Evolutionary conservation across 768 basidiomycete genomes (phyloP).

Genomic region (Amanita rubescens): DNA sequence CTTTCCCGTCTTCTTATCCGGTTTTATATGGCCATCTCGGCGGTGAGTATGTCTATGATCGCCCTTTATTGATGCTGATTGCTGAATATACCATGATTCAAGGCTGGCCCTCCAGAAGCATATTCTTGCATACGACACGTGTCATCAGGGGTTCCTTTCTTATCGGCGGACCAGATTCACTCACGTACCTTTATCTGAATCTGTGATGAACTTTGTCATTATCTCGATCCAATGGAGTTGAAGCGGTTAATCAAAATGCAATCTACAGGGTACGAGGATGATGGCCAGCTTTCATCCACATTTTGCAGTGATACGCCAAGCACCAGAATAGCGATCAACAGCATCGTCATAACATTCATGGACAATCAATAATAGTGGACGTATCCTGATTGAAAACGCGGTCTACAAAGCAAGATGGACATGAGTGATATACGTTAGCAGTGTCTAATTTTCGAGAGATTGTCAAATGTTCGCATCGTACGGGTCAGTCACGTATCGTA

Average conservation of each 20-base stretch:
- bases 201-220: constrained; percentile 41
- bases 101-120: constrained; percentile 81
- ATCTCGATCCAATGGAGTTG: constrained; percentile 26
- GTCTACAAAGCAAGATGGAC: not conserved
- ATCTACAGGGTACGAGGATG: constrained; percentile 41
- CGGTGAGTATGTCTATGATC: no score
- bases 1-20: no score
- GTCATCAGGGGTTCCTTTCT: constrained; percentile 53
- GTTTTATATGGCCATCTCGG: no score
- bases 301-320: not conserved
- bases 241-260: constrained; percentile 35
- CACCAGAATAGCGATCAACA: not conserved
- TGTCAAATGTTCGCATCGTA: no score
- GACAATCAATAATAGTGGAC: not conserved
- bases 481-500: no score
- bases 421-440: no score
- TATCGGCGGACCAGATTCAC: constrained; percentile 54
- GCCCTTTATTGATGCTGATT: no score
- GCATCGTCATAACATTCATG: not conserved
- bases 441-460: no score
- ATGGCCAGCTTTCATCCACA: constrained; percentile 39
- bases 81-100: not conserved
- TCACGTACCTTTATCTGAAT: constrained; percentile 44
- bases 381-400: not conserved
- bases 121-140: constrained; percentile 62